These are phyloP conservation scores for Pythium volutum DNA, from an alignment of 352 stramenopile species.

Conservation along the genomic window DNA sequence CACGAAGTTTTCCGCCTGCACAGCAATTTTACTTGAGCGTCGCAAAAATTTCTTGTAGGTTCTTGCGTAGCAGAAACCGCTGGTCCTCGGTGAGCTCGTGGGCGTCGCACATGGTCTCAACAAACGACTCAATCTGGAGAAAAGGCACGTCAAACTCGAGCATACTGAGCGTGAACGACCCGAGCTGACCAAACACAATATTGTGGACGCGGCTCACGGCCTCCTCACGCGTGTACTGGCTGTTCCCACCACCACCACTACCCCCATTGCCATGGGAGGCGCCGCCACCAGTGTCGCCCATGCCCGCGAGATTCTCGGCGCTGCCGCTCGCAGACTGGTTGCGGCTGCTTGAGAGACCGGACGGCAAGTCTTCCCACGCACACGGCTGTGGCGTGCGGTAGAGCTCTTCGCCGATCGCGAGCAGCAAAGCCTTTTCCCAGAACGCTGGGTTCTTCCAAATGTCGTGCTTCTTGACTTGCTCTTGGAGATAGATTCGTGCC, in stretches of 20 bases:
- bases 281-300: neutral
- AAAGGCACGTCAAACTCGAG: conserved; percentile 83
- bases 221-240: conserved; percentile 63
- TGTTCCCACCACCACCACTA: neutral
- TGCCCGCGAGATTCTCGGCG: conserved; percentile 5
- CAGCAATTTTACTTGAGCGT: conserved; percentile 38
- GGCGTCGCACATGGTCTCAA: conserved; percentile 86
- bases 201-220: conserved; percentile 83
- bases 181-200: conserved; percentile 84
- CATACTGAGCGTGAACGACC: conserved; percentile 87
- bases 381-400: conserved; percentile 71
- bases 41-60: conserved; percentile 72
- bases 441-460: conserved; percentile 87
- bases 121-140: conserved; percentile 77
- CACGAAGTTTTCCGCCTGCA: too few relatives aligned
- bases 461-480: conserved; percentile 78
- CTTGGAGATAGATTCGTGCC: conserved; percentile 70
- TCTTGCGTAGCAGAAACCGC: conserved; percentile 76
- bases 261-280: neutral
- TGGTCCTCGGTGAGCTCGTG: conserved; percentile 85
- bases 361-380: conserved; percentile 79
- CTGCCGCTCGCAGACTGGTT: conserved; percentile 2
- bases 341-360: conserved; percentile 13
- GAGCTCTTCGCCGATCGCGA: conserved; percentile 80
- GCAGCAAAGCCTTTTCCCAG: conserved; percentile 82